Base-by-base conservation (phyloP, 139 green algal genomes). In the Nannochloris sp. region DNA sequence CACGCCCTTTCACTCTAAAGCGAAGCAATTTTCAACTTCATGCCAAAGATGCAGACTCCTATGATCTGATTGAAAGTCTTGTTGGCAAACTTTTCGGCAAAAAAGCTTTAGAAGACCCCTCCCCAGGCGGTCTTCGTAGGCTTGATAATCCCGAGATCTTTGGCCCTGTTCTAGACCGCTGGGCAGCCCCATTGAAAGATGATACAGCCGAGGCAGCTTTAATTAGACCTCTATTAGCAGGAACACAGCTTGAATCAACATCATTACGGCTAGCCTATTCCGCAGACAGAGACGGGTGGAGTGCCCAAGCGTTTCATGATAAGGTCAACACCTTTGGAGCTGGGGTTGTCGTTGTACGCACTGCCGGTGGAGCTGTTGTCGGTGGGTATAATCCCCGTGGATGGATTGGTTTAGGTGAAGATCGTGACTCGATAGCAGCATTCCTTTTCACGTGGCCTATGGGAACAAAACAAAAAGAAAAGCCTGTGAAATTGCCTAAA, bases 371-470 rank as follows among this genome's bases (percentile, higher is more conserved):
- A 6, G 78, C 81, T 3, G 45, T 91, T 3, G 54, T 81, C 6
- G 86, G 86, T 3, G 86, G 83, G 6, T 93, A 89, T 60, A 92
- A 92, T 45, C 79, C 86, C 0, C 59, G 70, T 24, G 77, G 83
- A 35, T 90, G 68, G 68, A 79, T 84, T 51, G 71, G 77, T 3
- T 60, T 92, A 14, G 77, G 83, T 1, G 86, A 93, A 39, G 75
- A 89, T 60, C 35, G 81, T 2, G 74, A 85, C 61, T 74, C 71
- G 24, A 84, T 82, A 46, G 82, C 82, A 25, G 80, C 83, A 10
- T 93, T 93, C 61, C 65, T 93, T 9, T 93, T 92, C 71, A 84
- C 74, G 4, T 92, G 80, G 78, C 73, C 72, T 2, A 58, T 81
- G 33, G 83, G 85, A 10, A 67, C 85, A 65, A 27, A 61, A 2